Percentiles rank a stretch among this genome's conserved stretches.
Evolutionary conservation across 768 basidiomycete species (phyloP).

Genomic region (Lactarius akahatsu): DNA sequence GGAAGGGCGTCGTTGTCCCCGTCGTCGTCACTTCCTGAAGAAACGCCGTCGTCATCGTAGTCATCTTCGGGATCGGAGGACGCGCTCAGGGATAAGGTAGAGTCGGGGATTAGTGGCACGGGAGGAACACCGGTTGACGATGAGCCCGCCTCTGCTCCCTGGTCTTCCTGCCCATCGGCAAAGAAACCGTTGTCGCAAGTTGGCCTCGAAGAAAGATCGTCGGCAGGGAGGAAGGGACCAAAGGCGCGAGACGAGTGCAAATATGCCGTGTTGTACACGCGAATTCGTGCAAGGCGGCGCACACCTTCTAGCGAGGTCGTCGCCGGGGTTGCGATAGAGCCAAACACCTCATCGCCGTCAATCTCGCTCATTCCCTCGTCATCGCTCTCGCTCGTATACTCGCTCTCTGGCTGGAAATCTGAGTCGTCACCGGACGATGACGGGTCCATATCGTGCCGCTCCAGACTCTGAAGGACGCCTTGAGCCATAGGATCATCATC

Average conservation of each 20-base stretch:
- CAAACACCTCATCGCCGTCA: constrained; percentile 11
- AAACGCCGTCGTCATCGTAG: not conserved
- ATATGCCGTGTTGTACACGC: constrained; percentile 41
- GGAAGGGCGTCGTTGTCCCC: constrained; percentile 14
- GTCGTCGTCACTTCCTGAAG: not conserved
- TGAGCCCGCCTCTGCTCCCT: not conserved
- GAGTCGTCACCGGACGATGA: constrained; percentile 2
- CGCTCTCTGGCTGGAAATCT: constrained; percentile 1
- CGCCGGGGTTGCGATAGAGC: not conserved
- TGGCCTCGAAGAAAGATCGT: not conserved
- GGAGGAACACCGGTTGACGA: not conserved
- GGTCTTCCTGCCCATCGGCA: not conserved
- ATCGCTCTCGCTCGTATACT: constrained; percentile 7
- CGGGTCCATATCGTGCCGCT: not conserved
- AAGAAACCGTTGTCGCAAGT: not conserved
- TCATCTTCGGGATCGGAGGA: not conserved
- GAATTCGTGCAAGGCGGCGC: constrained; percentile 38
- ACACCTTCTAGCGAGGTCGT: constrained; percentile 26
- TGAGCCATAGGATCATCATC: not conserved
- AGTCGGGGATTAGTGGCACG: constrained; percentile 11
- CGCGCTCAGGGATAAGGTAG: not conserved
- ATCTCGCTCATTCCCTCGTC: constrained; percentile 15
- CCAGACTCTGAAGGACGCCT: not conserved
- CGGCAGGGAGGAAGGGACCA: constrained; percentile 40
- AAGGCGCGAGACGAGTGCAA: constrained; percentile 36